phyloP scores from a whole-genome alignment of 2,329 filamentous ascomycete genomes.

The Trichoderma polysporum region DNA sequence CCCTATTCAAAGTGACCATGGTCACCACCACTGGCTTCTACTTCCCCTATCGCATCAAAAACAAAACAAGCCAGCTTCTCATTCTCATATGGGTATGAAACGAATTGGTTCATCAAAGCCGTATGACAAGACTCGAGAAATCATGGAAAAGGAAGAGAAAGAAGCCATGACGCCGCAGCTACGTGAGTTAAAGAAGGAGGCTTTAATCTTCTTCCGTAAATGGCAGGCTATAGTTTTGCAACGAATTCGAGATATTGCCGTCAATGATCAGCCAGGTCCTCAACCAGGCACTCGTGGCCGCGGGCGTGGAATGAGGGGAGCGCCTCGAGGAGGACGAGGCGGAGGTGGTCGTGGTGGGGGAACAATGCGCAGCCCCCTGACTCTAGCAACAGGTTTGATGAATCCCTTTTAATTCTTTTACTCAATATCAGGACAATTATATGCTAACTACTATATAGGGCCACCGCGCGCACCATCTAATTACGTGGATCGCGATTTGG shows the following conservation, averaged over 20 bases:
- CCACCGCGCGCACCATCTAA: constrained; percentile 43
- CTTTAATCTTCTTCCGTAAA: constrained; percentile 70
- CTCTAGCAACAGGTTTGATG: constrained; percentile 39
- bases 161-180: constrained; percentile 46
- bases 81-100: constrained; percentile 15
- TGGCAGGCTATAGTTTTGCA: constrained; percentile 73
- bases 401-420: neutral
- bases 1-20: constrained; percentile 33
- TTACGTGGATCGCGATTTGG: constrained; percentile 48
- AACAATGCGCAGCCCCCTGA: constrained; percentile 31
- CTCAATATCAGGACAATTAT: neutral
- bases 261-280: constrained; percentile 41
- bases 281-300: constrained; percentile 35
- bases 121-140: constrained; percentile 31
- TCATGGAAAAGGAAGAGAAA: constrained; percentile 35
- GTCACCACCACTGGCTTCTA: constrained; percentile 36
- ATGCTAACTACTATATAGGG: constrained; percentile 27
- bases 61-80: constrained; percentile 23
- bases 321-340: constrained; percentile 30
- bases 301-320: constrained; percentile 35
- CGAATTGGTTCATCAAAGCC: constrained; percentile 23
- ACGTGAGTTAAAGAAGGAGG: constrained; percentile 66
- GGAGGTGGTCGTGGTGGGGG: constrained; percentile 34
- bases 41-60: constrained; percentile 35
- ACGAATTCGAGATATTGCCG: constrained; percentile 67